Conservation (phyloP, 2,329 filamentous ascomycete species). For the Tolypocladium album region DNA sequence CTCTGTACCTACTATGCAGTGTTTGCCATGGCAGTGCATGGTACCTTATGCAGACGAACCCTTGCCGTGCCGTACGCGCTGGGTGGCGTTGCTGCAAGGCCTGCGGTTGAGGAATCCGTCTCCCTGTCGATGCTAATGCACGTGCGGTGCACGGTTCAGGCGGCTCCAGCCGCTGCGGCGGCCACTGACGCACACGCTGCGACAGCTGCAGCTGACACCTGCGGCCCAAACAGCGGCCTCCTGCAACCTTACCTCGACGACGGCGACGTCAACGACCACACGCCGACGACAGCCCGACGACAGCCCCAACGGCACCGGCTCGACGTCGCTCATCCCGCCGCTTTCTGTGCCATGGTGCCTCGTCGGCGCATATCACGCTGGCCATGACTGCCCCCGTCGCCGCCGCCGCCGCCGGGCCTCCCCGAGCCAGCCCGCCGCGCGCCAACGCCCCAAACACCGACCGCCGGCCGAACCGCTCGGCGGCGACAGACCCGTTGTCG, state of each 20-base stretch:
- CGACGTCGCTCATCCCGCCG: neutral
- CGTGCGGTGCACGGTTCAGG: conserved; percentile 7
- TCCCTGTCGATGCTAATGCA: neutral
- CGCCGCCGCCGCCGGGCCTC: conserved; percentile 6
- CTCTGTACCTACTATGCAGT: neutral
- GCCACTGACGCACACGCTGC: neutral
- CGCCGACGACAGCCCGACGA: neutral
- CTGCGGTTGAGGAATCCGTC: neutral
- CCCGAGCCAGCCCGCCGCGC: conserved; percentile 4
- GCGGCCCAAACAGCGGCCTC: conserved; percentile 7
- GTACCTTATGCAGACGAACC: neutral
- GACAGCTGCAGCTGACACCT: conserved; percentile 5
- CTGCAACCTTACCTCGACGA: conserved; percentile 9
- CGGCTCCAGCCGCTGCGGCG: conserved; percentile 9
- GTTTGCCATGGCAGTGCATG: neutral
- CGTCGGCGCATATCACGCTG: conserved; percentile 7
- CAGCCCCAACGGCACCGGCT: neutral
- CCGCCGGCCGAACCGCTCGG: conserved; percentile 22
- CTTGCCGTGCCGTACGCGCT: neutral
- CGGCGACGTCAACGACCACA: neutral
- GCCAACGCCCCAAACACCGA: conserved; percentile 4
- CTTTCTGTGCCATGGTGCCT: conserved; percentile 14
- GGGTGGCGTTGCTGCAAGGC: neutral
- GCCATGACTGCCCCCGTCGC: conserved; percentile 18
- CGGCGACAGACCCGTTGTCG: conserved; percentile 44